phyloP scores from a whole-genome alignment of 1,284 basidiomycete genomes.

The Trametes pubescens region DNA sequence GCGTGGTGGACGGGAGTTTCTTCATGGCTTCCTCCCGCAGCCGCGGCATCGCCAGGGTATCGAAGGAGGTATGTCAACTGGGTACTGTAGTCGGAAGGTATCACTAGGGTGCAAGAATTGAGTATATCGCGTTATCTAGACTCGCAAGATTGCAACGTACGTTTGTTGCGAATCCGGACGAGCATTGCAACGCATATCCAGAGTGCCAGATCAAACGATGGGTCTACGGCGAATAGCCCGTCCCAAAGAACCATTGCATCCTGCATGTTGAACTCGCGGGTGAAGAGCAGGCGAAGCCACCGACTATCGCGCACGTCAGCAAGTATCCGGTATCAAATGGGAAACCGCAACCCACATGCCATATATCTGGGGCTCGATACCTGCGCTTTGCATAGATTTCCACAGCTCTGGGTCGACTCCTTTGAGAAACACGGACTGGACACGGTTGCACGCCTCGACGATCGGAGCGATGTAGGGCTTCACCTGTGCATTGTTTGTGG shows the following conservation, averaged over 20 bases:
- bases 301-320: conserved; percentile 53
- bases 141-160: conserved; percentile 53
- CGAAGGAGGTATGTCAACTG: conserved; percentile 86
- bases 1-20: conserved; percentile 58
- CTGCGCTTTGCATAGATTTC: conserved; percentile 76
- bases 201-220: conserved; percentile 73
- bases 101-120: conserved; percentile 59
- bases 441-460: conserved; percentile 78
- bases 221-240: conserved; percentile 86
- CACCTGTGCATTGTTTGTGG: conserved; percentile 55
- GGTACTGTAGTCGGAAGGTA: conserved; percentile 84
- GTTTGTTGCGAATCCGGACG: conserved; percentile 85
- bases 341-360: conserved; percentile 72
- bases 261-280: conserved; percentile 82
- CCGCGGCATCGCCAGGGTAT: conserved; percentile 69
- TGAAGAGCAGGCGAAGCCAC: conserved; percentile 91
- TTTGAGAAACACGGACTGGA: conserved; percentile 78
- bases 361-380: conserved; percentile 94
- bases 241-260: conserved; percentile 91
- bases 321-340: not conserved
- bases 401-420: conserved; percentile 86
- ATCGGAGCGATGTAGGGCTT: conserved; percentile 83
- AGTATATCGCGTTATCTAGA: not conserved
- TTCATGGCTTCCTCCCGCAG: conserved; percentile 36
- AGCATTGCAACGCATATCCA: conserved; percentile 94